Conservation (phyloP, 495 filamentous ascomycete genomes). For the Ascobolus immersus region DNA sequence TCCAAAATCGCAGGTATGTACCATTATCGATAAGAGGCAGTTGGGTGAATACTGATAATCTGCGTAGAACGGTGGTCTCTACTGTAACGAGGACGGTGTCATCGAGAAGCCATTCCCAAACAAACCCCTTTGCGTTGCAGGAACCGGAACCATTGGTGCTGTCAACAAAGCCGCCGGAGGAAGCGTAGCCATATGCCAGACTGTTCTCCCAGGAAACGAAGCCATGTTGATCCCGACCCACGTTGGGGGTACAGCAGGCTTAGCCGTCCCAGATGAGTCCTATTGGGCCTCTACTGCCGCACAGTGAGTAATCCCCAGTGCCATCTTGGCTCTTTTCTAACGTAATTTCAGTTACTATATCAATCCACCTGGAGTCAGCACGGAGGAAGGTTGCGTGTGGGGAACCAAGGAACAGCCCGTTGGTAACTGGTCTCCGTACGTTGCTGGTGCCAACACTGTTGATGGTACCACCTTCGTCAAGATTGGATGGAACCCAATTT, state of each 20-base stretch:
- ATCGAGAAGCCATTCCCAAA: constrained; percentile 47
- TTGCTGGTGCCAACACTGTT: constrained; percentile 51
- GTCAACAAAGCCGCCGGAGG: constrained; percentile 34
- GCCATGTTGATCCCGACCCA: constrained; percentile 64
- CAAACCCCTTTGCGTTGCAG: constrained; percentile 44
- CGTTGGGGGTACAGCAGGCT: constrained; percentile 25
- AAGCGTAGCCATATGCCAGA: constrained; percentile 54
- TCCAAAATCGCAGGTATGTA: constrained; percentile 46
- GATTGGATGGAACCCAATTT: constrained; percentile 63
- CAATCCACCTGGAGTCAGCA: constrained; percentile 42
- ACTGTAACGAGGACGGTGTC: constrained; percentile 40
- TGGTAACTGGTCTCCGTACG: constrained; percentile 64
- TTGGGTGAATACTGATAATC: constrained; percentile 13
- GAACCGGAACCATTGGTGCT: constrained; percentile 35
- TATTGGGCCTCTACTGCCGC: constrained; percentile 55
- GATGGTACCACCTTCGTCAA: constrained; percentile 45
- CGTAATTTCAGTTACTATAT: constrained; percentile 37
- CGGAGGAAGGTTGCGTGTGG: constrained; percentile 44
- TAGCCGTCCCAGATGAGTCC: constrained; percentile 43
- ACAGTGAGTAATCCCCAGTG: constrained; percentile 28
- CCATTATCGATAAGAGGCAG: neutral
- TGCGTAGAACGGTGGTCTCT: constrained; percentile 46
- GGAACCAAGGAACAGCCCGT: constrained; percentile 34
- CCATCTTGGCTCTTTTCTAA: constrained; percentile 4
- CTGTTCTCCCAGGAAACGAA: constrained; percentile 64